phyloP scores from a whole-genome alignment of 176 grass and related monocot genomes.

The Lolium perenne region DNA sequence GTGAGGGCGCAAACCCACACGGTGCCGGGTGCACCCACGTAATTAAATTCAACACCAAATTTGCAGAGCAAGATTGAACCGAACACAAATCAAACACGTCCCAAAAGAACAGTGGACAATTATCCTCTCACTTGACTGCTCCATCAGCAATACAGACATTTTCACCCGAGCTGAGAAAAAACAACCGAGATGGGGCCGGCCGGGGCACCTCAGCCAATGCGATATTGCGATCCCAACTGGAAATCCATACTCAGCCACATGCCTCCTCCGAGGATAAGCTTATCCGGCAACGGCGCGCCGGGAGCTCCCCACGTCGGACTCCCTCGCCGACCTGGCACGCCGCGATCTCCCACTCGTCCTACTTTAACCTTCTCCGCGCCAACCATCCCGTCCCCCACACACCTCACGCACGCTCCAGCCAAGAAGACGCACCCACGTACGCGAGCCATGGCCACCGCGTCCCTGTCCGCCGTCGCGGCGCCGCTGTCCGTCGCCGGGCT shows the following conservation, averaged over 20 bases:
- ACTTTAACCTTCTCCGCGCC: constrained; percentile 49
- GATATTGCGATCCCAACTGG: not conserved
- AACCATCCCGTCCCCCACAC: constrained; percentile 29
- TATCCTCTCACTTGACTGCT: not conserved
- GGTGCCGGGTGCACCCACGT: not conserved
- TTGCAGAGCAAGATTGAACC: not conserved
- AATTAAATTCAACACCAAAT: not conserved
- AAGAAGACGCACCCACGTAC: not conserved
- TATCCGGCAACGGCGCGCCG: constrained; percentile 51
- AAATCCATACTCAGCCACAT: constrained; percentile 35
- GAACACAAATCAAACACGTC: not conserved
- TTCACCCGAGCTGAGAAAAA: not conserved
- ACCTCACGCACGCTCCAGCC: not conserved
- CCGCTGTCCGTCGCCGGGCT: constrained; percentile 46
- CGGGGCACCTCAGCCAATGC: not conserved
- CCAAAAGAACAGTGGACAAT: not conserved
- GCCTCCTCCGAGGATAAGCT: constrained; percentile 45
- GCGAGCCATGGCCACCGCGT: constrained; percentile 50
- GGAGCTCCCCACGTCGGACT: constrained; percentile 51
- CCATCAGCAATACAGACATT: not conserved
- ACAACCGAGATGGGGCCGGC: not conserved
- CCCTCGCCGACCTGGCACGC: constrained; percentile 42
- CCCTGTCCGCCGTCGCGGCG: constrained; percentile 41
- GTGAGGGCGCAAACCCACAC: not conserved
- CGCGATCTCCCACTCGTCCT: constrained; percentile 30